Evolutionary conservation across 345 rosid genomes (phyloP), one percentile per base, ranked within the genome.

Genomic region (Nephelium lappaceum): DNA sequence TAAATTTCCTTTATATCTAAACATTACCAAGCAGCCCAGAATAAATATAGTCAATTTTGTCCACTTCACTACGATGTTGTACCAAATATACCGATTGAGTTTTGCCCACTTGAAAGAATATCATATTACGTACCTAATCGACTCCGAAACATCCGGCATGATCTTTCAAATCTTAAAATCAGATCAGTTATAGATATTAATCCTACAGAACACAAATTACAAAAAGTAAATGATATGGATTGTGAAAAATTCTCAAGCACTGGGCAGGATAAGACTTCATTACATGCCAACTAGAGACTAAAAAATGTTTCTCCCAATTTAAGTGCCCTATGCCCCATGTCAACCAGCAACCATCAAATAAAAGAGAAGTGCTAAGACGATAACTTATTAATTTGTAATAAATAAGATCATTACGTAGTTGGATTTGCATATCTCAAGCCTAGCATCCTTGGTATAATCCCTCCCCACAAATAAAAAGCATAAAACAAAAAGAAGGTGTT

Each of bases 101-200:
- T 27, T 51, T 27, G 19, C n/a, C 69, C 6, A 36, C 9, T 15
- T 66, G 18, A 15, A 38, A 66, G 14, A 39, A 9, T 3, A 47
- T 61, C 51, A 45, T 38, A 60, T 74, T 47, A 85, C 83, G 11
- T n/a, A 92, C 98, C 98, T 90, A 67, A 95, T 91, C 27, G 93
- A 88, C 86, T 91, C 31, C 1, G 31, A 27, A 81, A 91, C 91
- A 72, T 88, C 67, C 99, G 86, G 85, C 99, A 95, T 41, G 89
- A 81, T 71, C 77, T 86, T 86, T 95, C 99, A 86, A 95, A 92
- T 83, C 85, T 82, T 76, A 90, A 80, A 84, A 95, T 93, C 71
- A 95, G 90, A 86, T 89, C 94, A 65, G 94, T 90, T 83, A 94
- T 89, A 53, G 93, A 79, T 86, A 96, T 96, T 84, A 95, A 67